Conservation (phyloP, 495 filamentous ascomycete genomes). For the Schizothecium vesticola region DNA sequence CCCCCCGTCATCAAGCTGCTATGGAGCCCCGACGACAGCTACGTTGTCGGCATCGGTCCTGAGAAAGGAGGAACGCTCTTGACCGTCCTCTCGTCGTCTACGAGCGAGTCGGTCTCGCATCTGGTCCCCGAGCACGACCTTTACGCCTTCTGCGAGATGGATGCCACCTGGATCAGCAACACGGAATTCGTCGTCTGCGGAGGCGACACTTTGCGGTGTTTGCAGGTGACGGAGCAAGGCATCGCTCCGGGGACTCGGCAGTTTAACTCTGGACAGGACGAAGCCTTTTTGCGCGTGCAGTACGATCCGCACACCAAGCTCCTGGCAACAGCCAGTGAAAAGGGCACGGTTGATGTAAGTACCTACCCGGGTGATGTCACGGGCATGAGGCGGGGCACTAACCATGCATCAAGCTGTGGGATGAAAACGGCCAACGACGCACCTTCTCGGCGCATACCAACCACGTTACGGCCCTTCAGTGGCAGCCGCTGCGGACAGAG, state of each 20-base stretch:
- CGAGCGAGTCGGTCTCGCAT: constrained; percentile 35
- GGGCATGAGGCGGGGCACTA: no score
- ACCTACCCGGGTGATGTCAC: neutral
- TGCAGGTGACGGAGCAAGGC: constrained; percentile 33
- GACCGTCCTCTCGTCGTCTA: constrained; percentile 44
- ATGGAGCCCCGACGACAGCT: constrained; percentile 54
- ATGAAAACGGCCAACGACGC: constrained; percentile 37
- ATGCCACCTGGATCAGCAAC: constrained; percentile 57
- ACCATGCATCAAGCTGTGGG: constrained; percentile 42
- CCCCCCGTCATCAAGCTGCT: constrained; percentile 53
- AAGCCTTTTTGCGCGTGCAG: constrained; percentile 41
- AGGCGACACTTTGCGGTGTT: constrained; percentile 41
- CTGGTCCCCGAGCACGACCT: constrained; percentile 42
- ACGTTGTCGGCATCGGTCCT: constrained; percentile 52
- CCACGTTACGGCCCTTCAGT: constrained; percentile 42
- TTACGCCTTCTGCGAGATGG: constrained; percentile 37
- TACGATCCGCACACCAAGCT: constrained; percentile 43
- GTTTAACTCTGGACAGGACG: constrained; percentile 39
- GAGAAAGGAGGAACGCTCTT: constrained; percentile 44
- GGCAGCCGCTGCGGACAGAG: constrained; percentile 43
- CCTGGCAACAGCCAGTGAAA: constrained; percentile 46
- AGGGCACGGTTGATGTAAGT: constrained; percentile 49
- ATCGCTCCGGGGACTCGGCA: constrained; percentile 33
- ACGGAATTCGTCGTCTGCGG: constrained; percentile 57
- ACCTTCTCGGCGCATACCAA: constrained; percentile 48